Percentiles rank a stretch among this genome's conserved stretches.
These are phyloP conservation scores for Candida sojae DNA, from an alignment of 1,139 yeast species.

Conservation along the genomic window DNA sequence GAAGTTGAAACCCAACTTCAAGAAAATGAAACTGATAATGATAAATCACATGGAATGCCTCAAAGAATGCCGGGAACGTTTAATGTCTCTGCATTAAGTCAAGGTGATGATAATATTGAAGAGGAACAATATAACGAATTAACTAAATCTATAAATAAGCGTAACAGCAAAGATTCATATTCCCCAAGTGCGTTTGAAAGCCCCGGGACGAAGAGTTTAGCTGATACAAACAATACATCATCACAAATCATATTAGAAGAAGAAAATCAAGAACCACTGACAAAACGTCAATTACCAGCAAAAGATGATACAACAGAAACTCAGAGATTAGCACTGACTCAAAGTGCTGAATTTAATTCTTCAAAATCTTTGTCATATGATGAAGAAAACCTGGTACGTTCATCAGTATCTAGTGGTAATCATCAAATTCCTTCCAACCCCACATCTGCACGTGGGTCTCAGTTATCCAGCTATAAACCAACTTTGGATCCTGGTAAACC, in stretches of 20 bases:
- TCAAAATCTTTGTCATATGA: slow-evolving; percentile 3
- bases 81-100: slow-evolving; percentile 54
- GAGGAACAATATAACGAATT: slow-evolving; percentile 16
- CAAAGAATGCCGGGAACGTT: slow-evolving; percentile 65
- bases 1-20: slow-evolving; percentile 3
- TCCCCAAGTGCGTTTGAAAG: slow-evolving; percentile 7
- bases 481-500: slow-evolving; percentile 49
- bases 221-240: slow-evolving; percentile 2
- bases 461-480: slow-evolving; percentile 17
- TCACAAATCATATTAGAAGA: slow-evolving; percentile 5
- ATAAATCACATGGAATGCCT: slow-evolving; percentile 9
- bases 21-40: not conserved
- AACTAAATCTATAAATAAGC: slow-evolving; percentile 9
- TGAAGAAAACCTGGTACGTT: not conserved
- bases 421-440: slow-evolving; percentile 9
- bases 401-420: slow-evolving; percentile 1
- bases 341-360: not conserved
- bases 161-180: slow-evolving; percentile 9
- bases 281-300: not conserved
- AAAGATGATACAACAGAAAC: slow-evolving; percentile 2
- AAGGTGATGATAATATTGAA: slow-evolving; percentile 20
- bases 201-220: slow-evolving; percentile 1
- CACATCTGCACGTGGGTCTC: slow-evolving; percentile 11
- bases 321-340: not conserved
- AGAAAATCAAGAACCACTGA: slow-evolving; percentile 1